phyloP scores from a whole-genome alignment of 2,329 filamentous ascomycete genomes.

The Penicillium freii region DNA sequence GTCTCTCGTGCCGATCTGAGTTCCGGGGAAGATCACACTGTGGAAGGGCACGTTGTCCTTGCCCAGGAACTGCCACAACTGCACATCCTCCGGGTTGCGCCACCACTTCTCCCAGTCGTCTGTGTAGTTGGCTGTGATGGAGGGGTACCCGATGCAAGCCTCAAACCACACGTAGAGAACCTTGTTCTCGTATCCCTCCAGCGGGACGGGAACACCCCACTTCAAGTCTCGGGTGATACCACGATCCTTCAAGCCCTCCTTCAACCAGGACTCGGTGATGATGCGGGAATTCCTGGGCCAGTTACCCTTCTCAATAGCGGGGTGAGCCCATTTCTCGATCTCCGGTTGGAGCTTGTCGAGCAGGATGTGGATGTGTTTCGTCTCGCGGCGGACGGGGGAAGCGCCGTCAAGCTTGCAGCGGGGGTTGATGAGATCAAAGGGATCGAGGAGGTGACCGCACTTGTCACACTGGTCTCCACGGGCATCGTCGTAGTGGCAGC shows the following conservation, averaged over 20 bases:
- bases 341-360: slow-evolving; percentile 78
- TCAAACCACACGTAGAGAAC: slow-evolving; percentile 95
- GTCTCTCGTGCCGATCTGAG: slow-evolving; percentile 77
- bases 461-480: slow-evolving; percentile 73
- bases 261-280: slow-evolving; percentile 49
- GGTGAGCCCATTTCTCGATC: slow-evolving; percentile 74
- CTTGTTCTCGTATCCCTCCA: slow-evolving; percentile 66
- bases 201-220: slow-evolving; percentile 71
- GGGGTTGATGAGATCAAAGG: slow-evolving; percentile 75
- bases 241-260: slow-evolving; percentile 79
- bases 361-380: slow-evolving; percentile 87
- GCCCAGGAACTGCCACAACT: slow-evolving; percentile 93
- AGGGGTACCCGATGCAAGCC: slow-evolving; percentile 91
- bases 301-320: slow-evolving; percentile 67
- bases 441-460: slow-evolving; percentile 70
- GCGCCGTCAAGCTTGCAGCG: slow-evolving; percentile 88
- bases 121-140: slow-evolving; percentile 88
- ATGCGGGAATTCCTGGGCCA: slow-evolving; percentile 47
- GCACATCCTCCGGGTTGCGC: slow-evolving; percentile 82
- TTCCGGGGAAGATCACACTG: slow-evolving; percentile 86
- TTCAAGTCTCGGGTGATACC: slow-evolving; percentile 90
- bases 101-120: slow-evolving; percentile 91
- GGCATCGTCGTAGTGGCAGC: slow-evolving; percentile 63
- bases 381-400: slow-evolving; percentile 73
- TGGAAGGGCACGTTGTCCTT: slow-evolving; percentile 89